Percentiles rank a stretch among this genome's conserved stretches.
Evolutionary conservation across 169 alveolate species (phyloP).

Genomic region (Eimeria maxima): DNA sequence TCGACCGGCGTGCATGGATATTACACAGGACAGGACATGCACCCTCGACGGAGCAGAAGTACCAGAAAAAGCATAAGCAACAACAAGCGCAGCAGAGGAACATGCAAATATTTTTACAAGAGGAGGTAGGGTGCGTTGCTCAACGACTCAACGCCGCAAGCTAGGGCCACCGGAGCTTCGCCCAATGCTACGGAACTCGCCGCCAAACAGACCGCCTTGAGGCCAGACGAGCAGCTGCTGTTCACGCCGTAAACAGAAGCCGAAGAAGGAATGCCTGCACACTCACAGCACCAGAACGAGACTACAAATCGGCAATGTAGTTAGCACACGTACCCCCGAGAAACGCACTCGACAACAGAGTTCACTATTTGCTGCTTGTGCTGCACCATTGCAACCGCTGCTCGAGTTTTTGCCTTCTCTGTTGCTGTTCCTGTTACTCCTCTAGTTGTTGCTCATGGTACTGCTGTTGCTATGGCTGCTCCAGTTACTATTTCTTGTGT

Average conservation of each 20-base stretch:
- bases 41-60: not conserved
- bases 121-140: conserved; percentile 84
- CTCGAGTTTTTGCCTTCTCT: not conserved
- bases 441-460: not conserved
- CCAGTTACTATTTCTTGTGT: not conserved
- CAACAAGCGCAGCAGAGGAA: not conserved
- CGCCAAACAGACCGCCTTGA: conserved; percentile 87
- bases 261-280: conserved; percentile 76
- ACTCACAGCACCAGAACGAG: not conserved
- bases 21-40: not conserved
- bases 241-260: conserved; percentile 83
- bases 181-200: conserved; percentile 85
- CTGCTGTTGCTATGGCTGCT: not conserved
- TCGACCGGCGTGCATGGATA: not conserved
- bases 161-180: conserved; percentile 82
- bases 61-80: not conserved
- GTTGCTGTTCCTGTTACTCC: not conserved
- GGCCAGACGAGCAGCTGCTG: conserved; percentile 89
- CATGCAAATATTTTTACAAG: not conserved
- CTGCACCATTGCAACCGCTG: not conserved
- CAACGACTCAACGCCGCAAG: conserved; percentile 90
- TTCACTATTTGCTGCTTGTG: not conserved
- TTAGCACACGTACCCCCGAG: not conserved
- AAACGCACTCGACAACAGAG: not conserved
- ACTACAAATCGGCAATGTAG: not conserved